Base-by-base conservation (phyloP, 2,329 filamentous ascomycete genomes). In the Colletotrichum trifolii region DNA sequence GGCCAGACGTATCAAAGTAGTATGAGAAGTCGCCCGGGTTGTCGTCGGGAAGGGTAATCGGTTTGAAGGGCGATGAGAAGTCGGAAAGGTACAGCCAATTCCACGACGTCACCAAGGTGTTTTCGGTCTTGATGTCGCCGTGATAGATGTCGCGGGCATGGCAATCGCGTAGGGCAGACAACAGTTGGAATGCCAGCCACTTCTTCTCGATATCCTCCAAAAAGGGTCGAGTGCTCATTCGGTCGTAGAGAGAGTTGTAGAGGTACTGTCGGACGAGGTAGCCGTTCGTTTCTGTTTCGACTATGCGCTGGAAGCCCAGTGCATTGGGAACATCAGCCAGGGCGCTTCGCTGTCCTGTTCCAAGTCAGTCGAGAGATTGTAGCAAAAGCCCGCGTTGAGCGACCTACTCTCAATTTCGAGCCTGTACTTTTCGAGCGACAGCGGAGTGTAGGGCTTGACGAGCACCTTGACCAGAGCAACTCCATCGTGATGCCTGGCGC, bases 21-120 rank as follows among this genome's bases (percentile, higher is more conserved):
- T 97, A 98, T 1, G 94, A 97, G 73, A 98, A 99, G 72, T 98
- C 94, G 13, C 93, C 94, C 1, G 96, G 96, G 73, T 99, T 98
- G 73, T 99, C 94, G 76, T 97, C 95, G 3, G 96, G 96, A 3
- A 99, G 83, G 76, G 93, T 93, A 6, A 94, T 92, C 10, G 94
- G 96, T 74, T 99, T 99, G 81, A 97, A 98, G 0, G 92, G 91
- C 0, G 95, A 94, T 4, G 95, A 97, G 76, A 98, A 99, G 77
- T 99, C 96, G n/a, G 94, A 91, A 42, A 99, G 85, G 75, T 98
- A 99, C 2, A 99, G 85, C 96, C 96, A 99, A 80, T 98, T 97
- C 96, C 96, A 99, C 7, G 96, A 98, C 0, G 96, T 99, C 54
- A 99, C 95, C 52, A 99, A 83, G 40, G 97, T 89, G 73, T 99